These are phyloP conservation scores for Kazachstania sp. DNA, from an alignment of 1,139 yeast genomes.

Conservation along the genomic window DNA sequence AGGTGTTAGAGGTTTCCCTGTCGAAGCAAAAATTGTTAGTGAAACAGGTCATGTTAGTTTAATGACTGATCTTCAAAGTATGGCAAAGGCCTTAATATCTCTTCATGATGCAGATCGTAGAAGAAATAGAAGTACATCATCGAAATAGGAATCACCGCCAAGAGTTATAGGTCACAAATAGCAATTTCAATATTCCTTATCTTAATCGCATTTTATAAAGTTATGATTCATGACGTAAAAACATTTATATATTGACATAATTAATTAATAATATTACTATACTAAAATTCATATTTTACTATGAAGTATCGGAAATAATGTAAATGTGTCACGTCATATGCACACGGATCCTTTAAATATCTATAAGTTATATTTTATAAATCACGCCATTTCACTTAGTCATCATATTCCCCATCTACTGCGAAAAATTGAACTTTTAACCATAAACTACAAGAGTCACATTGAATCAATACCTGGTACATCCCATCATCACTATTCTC, in stretches of 20 bases:
- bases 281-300: not conserved
- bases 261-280: not conserved
- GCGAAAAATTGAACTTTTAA: conserved; percentile 53
- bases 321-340: no score
- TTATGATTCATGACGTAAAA: not conserved
- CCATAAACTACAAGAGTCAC: conserved; percentile 79
- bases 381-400: not conserved
- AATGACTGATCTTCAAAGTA: conserved; percentile 61
- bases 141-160: no score
- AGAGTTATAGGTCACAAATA: no score
- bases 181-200: no score
- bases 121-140: not conserved
- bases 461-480: conserved; percentile 64
- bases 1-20: conserved; percentile 55
- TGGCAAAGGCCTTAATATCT: conserved; percentile 62
- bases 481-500: conserved; percentile 37
- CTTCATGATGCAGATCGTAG: conserved; percentile 45
- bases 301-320: no score
- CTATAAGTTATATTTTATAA: not conserved
- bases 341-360: not conserved
- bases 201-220: no score
- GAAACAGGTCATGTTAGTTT: conserved; percentile 71
- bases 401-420: conserved; percentile 22
- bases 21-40: conserved; percentile 60
- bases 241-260: not conserved